Base-by-base conservation (phyloP, 1,284 basidiomycete species). In the Salmacisia buchloeana region DNA sequence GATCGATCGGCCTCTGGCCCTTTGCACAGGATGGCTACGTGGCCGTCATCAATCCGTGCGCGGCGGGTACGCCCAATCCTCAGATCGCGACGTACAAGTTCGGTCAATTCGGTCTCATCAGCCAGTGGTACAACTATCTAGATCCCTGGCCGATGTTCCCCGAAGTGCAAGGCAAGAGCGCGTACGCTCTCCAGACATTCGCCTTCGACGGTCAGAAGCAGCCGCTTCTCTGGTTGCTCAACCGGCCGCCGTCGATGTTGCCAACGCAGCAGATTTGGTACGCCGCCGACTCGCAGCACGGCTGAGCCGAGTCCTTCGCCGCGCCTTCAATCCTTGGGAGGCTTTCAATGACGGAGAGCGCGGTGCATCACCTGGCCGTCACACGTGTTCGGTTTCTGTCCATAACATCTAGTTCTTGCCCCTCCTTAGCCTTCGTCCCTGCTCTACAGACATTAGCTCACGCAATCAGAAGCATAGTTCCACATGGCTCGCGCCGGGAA, bases 181-280 rank as follows among this genome's bases (percentile, higher is more conserved):
- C 69, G 3, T 78, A 68, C 21, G 74, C 70, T 0, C 23, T 77
- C 36, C 69, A 75, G 58, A 49, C 76, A 34, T 66, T 66, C 33
- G 59, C 62, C 7, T 72, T 69, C 29, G 71, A 78, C 39, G 69
- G 70, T 0, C 15, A 27, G 2, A 74, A 71, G 21, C 49, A 74
- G 36, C 68, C 72, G 2, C 38, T 73, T 2, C 68, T 79, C 65
- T 77, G 65, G 59, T 49, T 75, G 4, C 46, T 60, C 0, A 68
- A 65, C 41, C 57, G 74, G 13, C 77, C 77, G 2, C 71, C 77
- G 2, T 69, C 68, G 59, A 79, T 79, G 77, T 63, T 78, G 21
- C 77, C 77, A 0, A 75, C 72, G 29, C 64, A 68, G 61, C 72
- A 74, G 62, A 62, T 79, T 21, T 35, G 54, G 54, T 38, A n/a